Evolutionary conservation across 371 early-diverging fungal genomes (phyloP).

Genomic region (Mucor indicus): DNA sequence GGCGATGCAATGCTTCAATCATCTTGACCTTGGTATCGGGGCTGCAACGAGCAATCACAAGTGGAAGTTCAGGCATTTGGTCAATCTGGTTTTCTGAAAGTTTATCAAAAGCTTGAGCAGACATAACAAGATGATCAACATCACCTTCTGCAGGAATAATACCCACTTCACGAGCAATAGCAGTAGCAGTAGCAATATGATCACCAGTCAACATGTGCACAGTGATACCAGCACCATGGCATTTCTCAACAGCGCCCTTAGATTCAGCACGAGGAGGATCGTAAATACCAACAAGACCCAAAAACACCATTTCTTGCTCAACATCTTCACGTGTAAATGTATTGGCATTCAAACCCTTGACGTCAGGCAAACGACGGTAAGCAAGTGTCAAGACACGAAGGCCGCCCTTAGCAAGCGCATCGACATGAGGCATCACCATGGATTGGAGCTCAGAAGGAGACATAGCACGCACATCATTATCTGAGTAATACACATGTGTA

Average conservation of each 20-base stretch:
- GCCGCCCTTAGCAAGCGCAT: slow-evolving; percentile 52
- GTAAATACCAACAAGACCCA: slow-evolving; percentile 84
- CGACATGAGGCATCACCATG: slow-evolving; percentile 53
- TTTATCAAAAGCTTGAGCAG: slow-evolving; percentile 38
- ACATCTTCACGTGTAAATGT: slow-evolving; percentile 19
- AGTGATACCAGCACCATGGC: slow-evolving; percentile 70
- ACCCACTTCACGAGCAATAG: slow-evolving; percentile 72
- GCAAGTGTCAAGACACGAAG: slow-evolving; percentile 83
- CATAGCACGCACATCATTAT: slow-evolving; percentile 40
- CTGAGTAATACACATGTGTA: slow-evolving; percentile 46
- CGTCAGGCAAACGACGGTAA: slow-evolving; percentile 21
- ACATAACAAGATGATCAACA: slow-evolving; percentile 26
- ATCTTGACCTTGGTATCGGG: slow-evolving; percentile 78
- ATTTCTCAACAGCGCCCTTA: slow-evolving; percentile 54
- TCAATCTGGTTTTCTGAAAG: slow-evolving; percentile 53
- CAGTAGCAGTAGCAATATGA: slow-evolving; percentile 70
- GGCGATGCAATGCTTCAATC: slow-evolving; percentile 58
- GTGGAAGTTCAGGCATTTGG: slow-evolving; percentile 35
- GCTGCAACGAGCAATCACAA: slow-evolving; percentile 78
- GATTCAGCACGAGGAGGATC: slow-evolving; percentile 75
- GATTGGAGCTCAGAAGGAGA: slow-evolving; percentile 47
- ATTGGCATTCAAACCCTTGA: slow-evolving; percentile 17
- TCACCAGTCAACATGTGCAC: slow-evolving; percentile 85
- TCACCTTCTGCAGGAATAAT: slow-evolving; percentile 37
- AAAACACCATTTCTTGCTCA: slow-evolving; percentile 77